Conservation (phyloP, 495 filamentous ascomycete genomes). For the Coniosporium apollinis region DNA sequence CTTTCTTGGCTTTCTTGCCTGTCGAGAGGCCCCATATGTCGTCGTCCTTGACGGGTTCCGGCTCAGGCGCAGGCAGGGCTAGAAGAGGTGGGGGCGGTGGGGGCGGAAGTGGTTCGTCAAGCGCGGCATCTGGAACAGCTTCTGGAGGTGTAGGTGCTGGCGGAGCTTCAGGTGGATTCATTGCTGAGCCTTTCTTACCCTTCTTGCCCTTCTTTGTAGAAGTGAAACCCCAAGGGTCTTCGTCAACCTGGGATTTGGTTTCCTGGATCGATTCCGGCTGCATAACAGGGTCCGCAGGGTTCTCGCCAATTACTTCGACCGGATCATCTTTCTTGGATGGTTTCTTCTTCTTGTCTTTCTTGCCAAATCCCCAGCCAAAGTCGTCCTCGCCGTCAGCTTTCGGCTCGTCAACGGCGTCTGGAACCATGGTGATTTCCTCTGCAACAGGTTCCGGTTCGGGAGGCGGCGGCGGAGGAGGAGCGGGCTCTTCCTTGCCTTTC, state of each 20-base stretch:
- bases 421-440: constrained; percentile 12
- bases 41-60: no score
- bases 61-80: constrained; percentile 4
- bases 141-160: constrained; percentile 19
- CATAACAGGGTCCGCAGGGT: constrained; percentile 5
- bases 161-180: constrained; percentile 12
- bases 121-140: constrained; percentile 4
- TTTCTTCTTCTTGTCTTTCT: constrained; percentile 28
- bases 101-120: neutral
- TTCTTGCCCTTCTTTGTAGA: constrained; percentile 10
- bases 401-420: constrained; percentile 21
- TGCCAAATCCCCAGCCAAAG: constrained; percentile 16
- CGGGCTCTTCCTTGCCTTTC: constrained; percentile 18
- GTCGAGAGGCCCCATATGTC: constrained; percentile 8
- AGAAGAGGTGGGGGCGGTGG: neutral
- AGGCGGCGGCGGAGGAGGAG: constrained; percentile 11
- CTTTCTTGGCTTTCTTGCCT: constrained; percentile 11
- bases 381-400: constrained; percentile 17
- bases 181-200: constrained; percentile 15
- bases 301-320: constrained; percentile 9
- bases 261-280: constrained; percentile 13
- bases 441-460: constrained; percentile 8
- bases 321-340: constrained; percentile 16
- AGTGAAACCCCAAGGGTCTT: constrained; percentile 8
- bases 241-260: constrained; percentile 11